These are phyloP conservation scores for Sporobolomyces roseus DNA, from an alignment of 768 basidiomycete species.

Conservation along the genomic window DNA sequence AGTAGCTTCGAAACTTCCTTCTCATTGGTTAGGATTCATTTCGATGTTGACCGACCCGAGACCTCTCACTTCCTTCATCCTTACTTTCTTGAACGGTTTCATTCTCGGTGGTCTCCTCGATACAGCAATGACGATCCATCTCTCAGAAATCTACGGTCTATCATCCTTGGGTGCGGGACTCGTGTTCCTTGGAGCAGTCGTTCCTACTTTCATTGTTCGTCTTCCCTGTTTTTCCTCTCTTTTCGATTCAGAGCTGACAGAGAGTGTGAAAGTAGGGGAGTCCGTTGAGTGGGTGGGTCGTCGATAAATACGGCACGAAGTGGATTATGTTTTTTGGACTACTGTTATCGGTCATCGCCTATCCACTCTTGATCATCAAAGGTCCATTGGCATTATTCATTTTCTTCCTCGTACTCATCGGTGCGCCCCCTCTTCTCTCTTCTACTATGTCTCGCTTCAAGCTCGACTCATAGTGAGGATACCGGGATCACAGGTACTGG, in stretches of 20 bases:
- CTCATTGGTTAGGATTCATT: conserved; percentile 7
- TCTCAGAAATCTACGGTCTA: conserved; percentile 19
- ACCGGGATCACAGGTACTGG: conserved; percentile 1
- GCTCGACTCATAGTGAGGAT: too few relatives aligned
- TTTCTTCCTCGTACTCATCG: conserved; percentile 29
- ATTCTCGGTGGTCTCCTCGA: conserved; percentile 31
- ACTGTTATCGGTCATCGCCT: conserved; percentile 9
- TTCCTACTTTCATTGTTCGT: neutral
- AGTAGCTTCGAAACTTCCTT: neutral
- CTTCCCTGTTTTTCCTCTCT: too few relatives aligned
- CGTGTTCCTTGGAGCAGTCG: conserved; percentile 24
- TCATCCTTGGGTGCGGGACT: conserved; percentile 25
- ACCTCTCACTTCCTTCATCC: neutral
- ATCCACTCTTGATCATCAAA: conserved; percentile 26
- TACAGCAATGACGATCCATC: conserved; percentile 25
- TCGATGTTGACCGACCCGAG: neutral
- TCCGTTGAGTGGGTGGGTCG: conserved; percentile 16
- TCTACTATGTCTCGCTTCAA: too few relatives aligned
- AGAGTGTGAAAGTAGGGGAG: neutral
- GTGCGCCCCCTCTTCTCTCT: conserved; percentile 1
- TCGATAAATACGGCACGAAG: conserved; percentile 29
- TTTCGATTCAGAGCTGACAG: neutral
- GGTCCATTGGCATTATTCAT: conserved; percentile 33
- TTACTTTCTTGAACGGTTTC: conserved; percentile 11
- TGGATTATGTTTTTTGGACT: conserved; percentile 22